Base-by-base conservation (phyloP, 139 green algal species). In the Closterium sp. region DNA sequence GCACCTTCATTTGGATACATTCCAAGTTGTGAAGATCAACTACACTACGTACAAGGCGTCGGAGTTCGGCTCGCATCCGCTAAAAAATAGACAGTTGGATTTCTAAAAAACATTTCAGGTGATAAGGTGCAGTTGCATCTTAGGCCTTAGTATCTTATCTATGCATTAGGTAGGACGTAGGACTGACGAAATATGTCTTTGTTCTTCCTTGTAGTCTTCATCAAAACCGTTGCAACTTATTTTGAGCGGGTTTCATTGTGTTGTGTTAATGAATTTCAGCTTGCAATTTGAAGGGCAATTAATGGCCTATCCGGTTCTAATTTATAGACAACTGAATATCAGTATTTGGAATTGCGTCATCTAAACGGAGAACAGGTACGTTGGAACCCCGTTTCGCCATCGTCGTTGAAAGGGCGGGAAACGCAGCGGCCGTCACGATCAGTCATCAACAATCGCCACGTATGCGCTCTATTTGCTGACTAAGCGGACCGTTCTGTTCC, bases 1-100 rank as follows among this genome's bases (percentile, higher is more conserved):
- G 31, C 90, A 93, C 29, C 29, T 90, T 87, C 84, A 87, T 87
- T 31, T 87, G n/a, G 84, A 87, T 31, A 87, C 84, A 24, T 87
- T 32, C 84, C 84, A 87, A 87, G 84, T 87, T 87, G 84, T 87
- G n/a, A 30, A 31, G n/a, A 87, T 87, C 84, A 87, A 87, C 22
- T 30, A 32, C 6, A 87, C 84, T 24, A 87, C 84, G 5, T 87
- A 87, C 84, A 87, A 87, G 28, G 84, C 84, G 22, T 87, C 84
- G 84, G 84, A 87, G 84, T 87, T 87, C 27, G 84, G 32, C 11
- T 87, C 84, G 21, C 84, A 87, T 31, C 84, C n/a, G n/a, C 84
- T 34, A 4, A 87, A 87, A 31, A 30, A 87, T 30, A 19, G n/a
- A 13, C 84, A 87, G 27, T 30, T 87, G n/a, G 84, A 24, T 13